Base-by-base conservation (phyloP, 805 yeast genomes). In the Wickerhamiella dianesei region DNA sequence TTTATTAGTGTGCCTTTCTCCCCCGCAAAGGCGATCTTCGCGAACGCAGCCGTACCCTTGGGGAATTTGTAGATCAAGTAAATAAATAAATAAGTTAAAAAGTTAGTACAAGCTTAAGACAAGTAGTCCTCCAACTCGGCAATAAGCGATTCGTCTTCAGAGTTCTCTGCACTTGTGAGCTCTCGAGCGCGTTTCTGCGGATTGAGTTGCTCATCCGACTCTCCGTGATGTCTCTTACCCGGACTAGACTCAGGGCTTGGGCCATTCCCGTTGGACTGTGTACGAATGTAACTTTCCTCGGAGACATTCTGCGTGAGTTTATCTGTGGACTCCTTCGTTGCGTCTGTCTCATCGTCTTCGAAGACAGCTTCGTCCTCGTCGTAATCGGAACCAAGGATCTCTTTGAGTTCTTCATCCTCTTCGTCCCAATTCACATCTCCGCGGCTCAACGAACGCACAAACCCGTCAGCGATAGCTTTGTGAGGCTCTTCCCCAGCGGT, bases 371-470 rank as follows among this genome's bases (percentile, higher is more conserved):
- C 48, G 25, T 51, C 60, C 6, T 14, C 20, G 13, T 56, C 55
- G 21, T 57, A 63, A 13, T 58, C 66, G 20, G 48, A 58, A n/a
- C 53, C 59, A 51, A 65, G 60, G 51, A 75, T 72, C 50, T 75
- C 79, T 45, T 73, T 76, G 19, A 75, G 72, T 54, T 76, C 80
- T 45, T 73, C 73, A 52, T 71, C 70, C 19, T 76, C 74, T 17
- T 71, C 76, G 43, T 57, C 60, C 61, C 76, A 70, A 54, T 75
- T 74, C 48, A 74, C 68, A 21, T 57, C 60, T 18, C 59, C 61
- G 9, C 60, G 53, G 40, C 52, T 56, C 46, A 54, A 41, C 6
- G 50, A 49, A 35, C 56, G 49, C 44, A 54, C 55, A 48, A 50
- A 67, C 65, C 49, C 65, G 64, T 66, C 65, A 4, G 67, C 72